A percentile compares a stretch with the other conserved stretches of the same genome.
phyloP scores from a whole-genome alignment of 1,139 yeast species.

The Taphrina populina region DNA sequence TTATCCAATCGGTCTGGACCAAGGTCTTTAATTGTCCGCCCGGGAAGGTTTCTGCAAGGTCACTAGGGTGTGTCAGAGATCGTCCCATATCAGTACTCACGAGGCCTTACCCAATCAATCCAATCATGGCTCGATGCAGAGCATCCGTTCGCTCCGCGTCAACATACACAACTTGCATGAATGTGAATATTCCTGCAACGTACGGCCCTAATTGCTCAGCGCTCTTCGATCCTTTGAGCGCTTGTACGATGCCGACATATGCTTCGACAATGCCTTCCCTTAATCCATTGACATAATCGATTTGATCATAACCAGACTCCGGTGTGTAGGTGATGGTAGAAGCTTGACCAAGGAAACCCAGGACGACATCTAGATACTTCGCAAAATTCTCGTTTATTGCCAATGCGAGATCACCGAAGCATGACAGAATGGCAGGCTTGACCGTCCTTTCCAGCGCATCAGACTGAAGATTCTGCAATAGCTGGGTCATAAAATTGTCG shows the following conservation, averaged over 20 bases:
- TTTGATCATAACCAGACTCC: constrained; percentile 67
- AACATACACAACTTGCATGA: constrained; percentile 59
- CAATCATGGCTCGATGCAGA: constrained; percentile 34
- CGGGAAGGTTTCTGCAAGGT: constrained; percentile 37
- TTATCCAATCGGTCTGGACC: constrained; percentile 36
- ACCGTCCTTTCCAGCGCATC: constrained; percentile 64
- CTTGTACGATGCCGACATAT: constrained; percentile 91
- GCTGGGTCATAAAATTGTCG: constrained; percentile 74
- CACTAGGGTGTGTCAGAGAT: constrained; percentile 23
- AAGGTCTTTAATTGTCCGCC: constrained; percentile 34
- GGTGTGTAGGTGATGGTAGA: constrained; percentile 52
- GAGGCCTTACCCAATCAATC: constrained; percentile 33
- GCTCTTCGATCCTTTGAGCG: constrained; percentile 54
- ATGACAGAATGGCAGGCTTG: constrained; percentile 85
- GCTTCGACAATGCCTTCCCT: constrained; percentile 90
- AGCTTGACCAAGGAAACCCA: constrained; percentile 66
- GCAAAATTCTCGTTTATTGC: constrained; percentile 76
- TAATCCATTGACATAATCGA: constrained; percentile 69
- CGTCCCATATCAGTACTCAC: too few species aligned
- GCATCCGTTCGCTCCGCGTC: constrained; percentile 47
- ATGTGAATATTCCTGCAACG: constrained; percentile 67
- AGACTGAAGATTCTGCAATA: constrained; percentile 63
- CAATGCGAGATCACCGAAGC: constrained; percentile 94
- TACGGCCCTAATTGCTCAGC: constrained; percentile 69
- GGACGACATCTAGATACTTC: constrained; percentile 74